Conservation (phyloP, 129 eudicot genomes). For the Gnaphalium uliginosum region DNA sequence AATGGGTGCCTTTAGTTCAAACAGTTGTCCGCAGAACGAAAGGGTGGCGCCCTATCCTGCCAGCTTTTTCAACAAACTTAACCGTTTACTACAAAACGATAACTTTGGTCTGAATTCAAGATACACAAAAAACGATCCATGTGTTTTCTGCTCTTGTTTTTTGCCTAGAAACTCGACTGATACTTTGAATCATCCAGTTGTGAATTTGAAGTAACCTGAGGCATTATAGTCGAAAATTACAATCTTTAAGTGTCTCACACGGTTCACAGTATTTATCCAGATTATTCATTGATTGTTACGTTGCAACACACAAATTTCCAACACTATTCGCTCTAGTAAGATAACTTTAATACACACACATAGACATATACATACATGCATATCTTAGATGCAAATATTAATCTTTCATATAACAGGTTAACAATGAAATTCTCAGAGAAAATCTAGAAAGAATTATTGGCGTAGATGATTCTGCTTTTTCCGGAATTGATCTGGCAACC, state of each 20-base stretch:
- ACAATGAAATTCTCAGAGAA: constrained; percentile 62
- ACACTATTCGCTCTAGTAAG: not conserved
- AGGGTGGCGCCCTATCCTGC: no score
- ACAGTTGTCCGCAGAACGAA: no score
- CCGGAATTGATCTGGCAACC: constrained; percentile 91
- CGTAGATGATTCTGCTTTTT: constrained; percentile 81
- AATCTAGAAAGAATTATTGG: constrained; percentile 89
- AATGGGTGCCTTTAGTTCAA: no score
- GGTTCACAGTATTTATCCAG: not conserved
- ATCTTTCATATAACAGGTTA: constrained; percentile 48
- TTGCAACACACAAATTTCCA: not conserved
- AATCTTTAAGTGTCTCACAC: not conserved
- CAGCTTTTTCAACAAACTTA: no score
- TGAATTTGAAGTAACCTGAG: not conserved
- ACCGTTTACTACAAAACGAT: no score
- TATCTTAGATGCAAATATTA: constrained; percentile 16
- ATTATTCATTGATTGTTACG: not conserved
- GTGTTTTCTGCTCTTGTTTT: not conserved
- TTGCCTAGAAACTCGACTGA: not conserved
- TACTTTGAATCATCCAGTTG: not conserved
- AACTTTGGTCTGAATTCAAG: no score
- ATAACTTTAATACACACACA: not conserved
- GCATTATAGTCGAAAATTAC: not conserved
- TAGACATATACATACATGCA: not conserved
- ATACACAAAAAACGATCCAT: not conserved